Evolutionary conservation across 805 yeast species (phyloP), one percentile per base, ranked within the genome.

Genomic region (Myxozyma kluyveri): DNA sequence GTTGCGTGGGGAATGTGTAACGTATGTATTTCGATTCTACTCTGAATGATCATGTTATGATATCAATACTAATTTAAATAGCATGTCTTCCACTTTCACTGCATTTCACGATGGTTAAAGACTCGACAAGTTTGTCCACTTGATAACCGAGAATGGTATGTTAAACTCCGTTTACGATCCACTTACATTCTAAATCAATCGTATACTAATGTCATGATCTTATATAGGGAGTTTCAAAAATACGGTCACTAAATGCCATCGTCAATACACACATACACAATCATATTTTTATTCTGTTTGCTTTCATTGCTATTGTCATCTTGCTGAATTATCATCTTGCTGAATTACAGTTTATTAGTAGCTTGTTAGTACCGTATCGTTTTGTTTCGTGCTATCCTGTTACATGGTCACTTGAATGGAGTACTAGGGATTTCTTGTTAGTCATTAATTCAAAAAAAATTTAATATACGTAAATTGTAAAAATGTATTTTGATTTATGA

Each of bases 1-100:
- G 93, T 96, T 7, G 98, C 97, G 2, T 89, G 97, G 90, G 99
- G 99, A 43, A 79, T 80, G 42, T 93, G 99, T 72, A 90, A 88
- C 63, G 67, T 64, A 46, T 32, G 69, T 53, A 6, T n/a, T 10
- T 21, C 14, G 12, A 5, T 21, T 18, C n/a, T 10, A 18, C 10
- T 14, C 5, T 7, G 22, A 9, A n/a, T 29, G 7, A n/a, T 7
- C 23, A 33, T n/a, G 4, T 18, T 38, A n/a, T 7, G 10, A 26
- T 19, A 9, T 22, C 35, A 23, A 18, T 17, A 42, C 10, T 31
- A 17, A 12, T 36, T 42, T n/a, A 6, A 14, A 18, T 36, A 62
- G 64, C 99, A 93, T 68, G 96, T 96, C n/a, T 93, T 93, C 79
- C 99, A 93, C 67, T 75, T 89, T 71, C 99, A 93, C 72, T 93